Base-by-base conservation (phyloP, 1,139 yeast species). In the Pichia sp. region DNA sequence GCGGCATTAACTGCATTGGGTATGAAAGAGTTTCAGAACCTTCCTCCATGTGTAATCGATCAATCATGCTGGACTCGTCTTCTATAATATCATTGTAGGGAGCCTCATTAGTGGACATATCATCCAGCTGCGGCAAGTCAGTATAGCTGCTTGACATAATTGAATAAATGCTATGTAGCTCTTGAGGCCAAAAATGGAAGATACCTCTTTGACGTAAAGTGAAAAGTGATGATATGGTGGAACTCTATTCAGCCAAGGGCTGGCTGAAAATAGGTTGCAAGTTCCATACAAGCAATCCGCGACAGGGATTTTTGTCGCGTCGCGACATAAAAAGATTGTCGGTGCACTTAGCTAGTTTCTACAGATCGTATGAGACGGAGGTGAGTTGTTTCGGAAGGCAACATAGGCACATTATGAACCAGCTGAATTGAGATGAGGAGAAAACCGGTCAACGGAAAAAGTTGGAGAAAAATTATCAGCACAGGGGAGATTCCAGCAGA, bases 21-120 rank as follows among this genome's bases (percentile, higher is more conserved):
- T 46, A 30, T 4, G 38, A 32, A 5, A 11, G 4, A n/a, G 23
- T 19, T 19, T 19, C 70, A 30, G 44, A 16, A 13, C 31, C 40
- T 10, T 29, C 64, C 10, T 55, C 61, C n/a, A 62, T 56, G 54
- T 62, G 29, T n/a, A 56, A 38, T 2, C 50, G 53, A 30, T 49
- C 61, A 29, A 59, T n/a, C 30, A 56, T 52, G 38, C 60, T 57
- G 4, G 45, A 48, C 41, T 57, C 60, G 29, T 58, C 60, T 44
- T 56, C 55, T 13, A 58, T 58, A 13, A 41, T 38, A 41, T 58
- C 60, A 29, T 57, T 58, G 40, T 56, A 58, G 3, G 32, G 55
- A 8, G 44, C 38, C 2, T 47, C 43, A 3, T 29, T 45, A 10
- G 29, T 16, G 5, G 36, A 19, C 3, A 10, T 10, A 6, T 45